Percentiles rank a stretch among this genome's conserved stretches.
Conservation (phyloP, 1,139 yeast genomes). For the Taiozyma sp. region DNA sequence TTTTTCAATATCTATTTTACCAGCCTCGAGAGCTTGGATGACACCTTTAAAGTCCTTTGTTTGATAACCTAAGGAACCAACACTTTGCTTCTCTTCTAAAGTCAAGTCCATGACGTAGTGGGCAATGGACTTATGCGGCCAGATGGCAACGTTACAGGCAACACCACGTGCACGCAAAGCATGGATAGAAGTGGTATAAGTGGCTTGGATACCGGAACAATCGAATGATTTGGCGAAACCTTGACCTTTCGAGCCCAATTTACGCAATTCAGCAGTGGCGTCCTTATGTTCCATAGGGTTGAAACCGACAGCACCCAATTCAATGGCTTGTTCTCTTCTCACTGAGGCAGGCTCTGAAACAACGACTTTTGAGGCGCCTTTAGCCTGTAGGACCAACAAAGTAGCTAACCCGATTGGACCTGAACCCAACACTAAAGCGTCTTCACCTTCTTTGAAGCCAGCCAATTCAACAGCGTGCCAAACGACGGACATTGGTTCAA, state of each 20-base stretch:
- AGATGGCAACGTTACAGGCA: constrained; percentile 59
- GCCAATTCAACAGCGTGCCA: constrained; percentile 52
- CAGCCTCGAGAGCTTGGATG: constrained; percentile 38
- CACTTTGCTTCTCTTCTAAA: constrained; percentile 37
- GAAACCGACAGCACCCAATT: constrained; percentile 43
- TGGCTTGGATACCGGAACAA: constrained; percentile 54
- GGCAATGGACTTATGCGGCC: constrained; percentile 43
- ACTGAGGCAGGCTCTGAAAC: constrained; percentile 56
- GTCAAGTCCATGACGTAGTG: constrained; percentile 46
- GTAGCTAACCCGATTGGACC: constrained; percentile 62
- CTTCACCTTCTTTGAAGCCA: constrained; percentile 37
- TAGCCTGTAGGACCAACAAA: constrained; percentile 50
- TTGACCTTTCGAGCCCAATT: constrained; percentile 39
- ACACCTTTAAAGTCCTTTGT: constrained; percentile 45
- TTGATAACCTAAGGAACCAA: constrained; percentile 48
- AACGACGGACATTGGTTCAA: constrained; percentile 52
- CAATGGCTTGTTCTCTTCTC: constrained; percentile 47
- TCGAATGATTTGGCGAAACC: constrained; percentile 58
- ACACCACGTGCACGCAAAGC: constrained; percentile 53
- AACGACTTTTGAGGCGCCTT: constrained; percentile 46
- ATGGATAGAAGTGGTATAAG: constrained; percentile 46
- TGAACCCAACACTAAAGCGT: constrained; percentile 51
- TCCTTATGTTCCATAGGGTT: constrained; percentile 40
- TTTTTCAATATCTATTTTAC: constrained; percentile 34
- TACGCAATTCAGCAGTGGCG: constrained; percentile 31